Evolutionary conservation across 108 stramenopile genomes (phyloP).

Genomic region (Fragilariopsis cylindrus): DNA sequence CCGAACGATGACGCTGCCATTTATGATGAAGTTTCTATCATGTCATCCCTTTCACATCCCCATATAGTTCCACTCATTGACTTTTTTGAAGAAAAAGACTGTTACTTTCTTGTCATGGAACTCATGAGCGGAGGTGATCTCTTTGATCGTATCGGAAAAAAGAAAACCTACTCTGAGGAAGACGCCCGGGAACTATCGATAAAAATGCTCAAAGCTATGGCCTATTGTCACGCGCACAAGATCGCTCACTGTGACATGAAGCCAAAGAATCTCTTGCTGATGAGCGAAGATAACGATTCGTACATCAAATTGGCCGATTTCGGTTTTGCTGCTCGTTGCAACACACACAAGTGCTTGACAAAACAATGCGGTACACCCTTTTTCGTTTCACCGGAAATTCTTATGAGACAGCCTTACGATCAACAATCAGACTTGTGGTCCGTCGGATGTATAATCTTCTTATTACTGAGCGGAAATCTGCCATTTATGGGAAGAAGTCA

Average conservation of each 20-base stretch:
- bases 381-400: constrained; percentile 96
- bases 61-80: constrained; percentile 92
- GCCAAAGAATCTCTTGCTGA: constrained; percentile 88
- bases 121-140: constrained; percentile 91
- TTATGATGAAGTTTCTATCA: constrained; percentile 88
- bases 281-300: constrained; percentile 74
- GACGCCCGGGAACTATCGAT: constrained; percentile 82
- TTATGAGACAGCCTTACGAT: constrained; percentile 75
- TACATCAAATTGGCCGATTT: constrained; percentile 91
- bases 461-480: constrained; percentile 89
- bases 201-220: constrained; percentile 75
- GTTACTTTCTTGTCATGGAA: constrained; percentile 88
- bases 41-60: constrained; percentile 79
- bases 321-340: constrained; percentile 86
- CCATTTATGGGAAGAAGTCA: constrained; percentile 81
- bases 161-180: constrained; percentile 80
- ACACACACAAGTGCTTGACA: constrained; percentile 64
- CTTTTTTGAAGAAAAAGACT: constrained; percentile 88
- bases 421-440: constrained; percentile 96
- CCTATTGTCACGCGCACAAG: constrained; percentile 72
- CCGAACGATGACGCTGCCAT: constrained; percentile 83
- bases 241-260: constrained; percentile 93
- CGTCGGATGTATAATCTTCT: constrained; percentile 91
- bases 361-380: constrained; percentile 93
- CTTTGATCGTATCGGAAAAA: constrained; percentile 87